Evolutionary conservation across 2,329 filamentous ascomycete species (phyloP).

Genomic region (Cryphonectria carpinicola): DNA sequence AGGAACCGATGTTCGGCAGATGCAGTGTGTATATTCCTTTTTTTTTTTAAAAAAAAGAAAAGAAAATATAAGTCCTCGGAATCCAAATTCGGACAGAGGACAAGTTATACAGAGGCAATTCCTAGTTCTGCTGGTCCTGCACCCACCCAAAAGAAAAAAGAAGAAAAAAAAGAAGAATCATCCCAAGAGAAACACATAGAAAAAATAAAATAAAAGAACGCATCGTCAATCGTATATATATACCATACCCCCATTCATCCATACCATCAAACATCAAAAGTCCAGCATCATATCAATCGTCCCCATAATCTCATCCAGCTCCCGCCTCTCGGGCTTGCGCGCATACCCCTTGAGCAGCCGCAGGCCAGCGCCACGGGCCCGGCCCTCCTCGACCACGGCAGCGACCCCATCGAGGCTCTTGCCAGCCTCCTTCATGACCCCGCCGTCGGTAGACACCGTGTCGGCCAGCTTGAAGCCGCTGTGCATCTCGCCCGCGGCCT

Average conservation of each 20-base stretch:
- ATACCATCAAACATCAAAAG: slow-evolving; percentile 16
- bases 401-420: slow-evolving; percentile 64
- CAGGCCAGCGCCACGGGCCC: slow-evolving; percentile 61
- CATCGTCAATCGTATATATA: slow-evolving; percentile 5
- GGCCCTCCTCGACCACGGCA: slow-evolving; percentile 66
- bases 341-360: slow-evolving; percentile 67
- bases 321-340: slow-evolving; percentile 55
- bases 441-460: slow-evolving; percentile 51
- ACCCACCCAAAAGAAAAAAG: neutral
- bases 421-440: slow-evolving; percentile 58
- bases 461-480: slow-evolving; percentile 49
- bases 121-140: neutral
- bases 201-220: neutral
- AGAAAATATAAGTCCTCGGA: slow-evolving; percentile 12
- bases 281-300: slow-evolving; percentile 24
- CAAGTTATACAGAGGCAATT: neutral
- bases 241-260: neutral
- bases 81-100: neutral
- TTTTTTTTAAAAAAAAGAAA: neutral
- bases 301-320: slow-evolving; percentile 26
- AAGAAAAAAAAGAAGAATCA: neutral
- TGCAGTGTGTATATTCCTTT: neutral
- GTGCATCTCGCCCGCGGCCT: slow-evolving; percentile 65
- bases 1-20: neutral
- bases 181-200: neutral